Evolutionary conservation across 345 rosid species (phyloP).

Genomic region (Gossypium ekmanianum): DNA sequence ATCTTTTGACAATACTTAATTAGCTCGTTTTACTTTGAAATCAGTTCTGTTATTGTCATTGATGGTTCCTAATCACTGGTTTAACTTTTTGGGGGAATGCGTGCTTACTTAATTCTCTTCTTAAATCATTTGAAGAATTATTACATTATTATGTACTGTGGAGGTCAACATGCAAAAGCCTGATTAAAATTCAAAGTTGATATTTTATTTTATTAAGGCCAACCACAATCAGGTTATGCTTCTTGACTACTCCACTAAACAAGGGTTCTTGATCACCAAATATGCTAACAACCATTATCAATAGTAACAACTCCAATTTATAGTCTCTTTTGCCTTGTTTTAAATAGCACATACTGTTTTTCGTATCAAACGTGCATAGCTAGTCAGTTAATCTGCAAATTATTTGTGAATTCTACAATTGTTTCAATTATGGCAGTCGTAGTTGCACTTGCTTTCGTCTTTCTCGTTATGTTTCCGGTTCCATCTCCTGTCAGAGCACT

Average conservation of each 20-base stretch:
- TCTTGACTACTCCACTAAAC: constrained; percentile 40
- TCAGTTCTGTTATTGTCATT: background rate
- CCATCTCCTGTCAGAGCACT: constrained; percentile 41
- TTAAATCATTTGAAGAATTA: background rate
- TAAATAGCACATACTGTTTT: background rate
- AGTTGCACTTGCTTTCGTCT: constrained; percentile 20
- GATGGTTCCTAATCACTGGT: background rate
- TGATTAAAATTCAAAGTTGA: background rate
- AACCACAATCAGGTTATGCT: constrained; percentile 26
- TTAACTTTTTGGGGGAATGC: background rate
- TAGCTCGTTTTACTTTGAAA: background rate
- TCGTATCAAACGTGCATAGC: background rate
- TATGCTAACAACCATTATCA: constrained; percentile 47
- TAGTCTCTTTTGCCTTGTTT: background rate
- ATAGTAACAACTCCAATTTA: constrained; percentile 39
- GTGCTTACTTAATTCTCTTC: background rate
- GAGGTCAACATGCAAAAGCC: background rate
- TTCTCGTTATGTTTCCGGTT: constrained; percentile 20
- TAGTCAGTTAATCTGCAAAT: background rate
- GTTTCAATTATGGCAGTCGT: constrained; percentile 25
- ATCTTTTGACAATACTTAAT: background rate
- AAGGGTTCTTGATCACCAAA: constrained; percentile 52
- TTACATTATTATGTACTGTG: background rate
- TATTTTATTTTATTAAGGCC: background rate
- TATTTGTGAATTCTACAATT: background rate